A percentile compares a stretch with the other conserved stretches of the same genome.
These are phyloP conservation scores for Trichoderma sp. DNA, from an alignment of 2,329 filamentous ascomycete genomes.

Conservation along the genomic window DNA sequence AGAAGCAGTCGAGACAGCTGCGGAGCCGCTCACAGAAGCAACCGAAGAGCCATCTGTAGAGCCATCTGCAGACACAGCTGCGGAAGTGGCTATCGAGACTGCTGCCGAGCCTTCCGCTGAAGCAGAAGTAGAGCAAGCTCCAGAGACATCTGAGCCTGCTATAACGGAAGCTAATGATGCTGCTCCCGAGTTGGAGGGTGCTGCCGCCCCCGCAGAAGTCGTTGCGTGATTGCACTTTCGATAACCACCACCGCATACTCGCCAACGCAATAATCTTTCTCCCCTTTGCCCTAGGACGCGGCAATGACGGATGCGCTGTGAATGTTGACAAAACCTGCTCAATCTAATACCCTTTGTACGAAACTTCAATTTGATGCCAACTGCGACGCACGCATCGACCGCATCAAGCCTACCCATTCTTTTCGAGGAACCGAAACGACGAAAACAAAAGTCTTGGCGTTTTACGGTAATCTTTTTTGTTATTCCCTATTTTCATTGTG, in stretches of 20 bases:
- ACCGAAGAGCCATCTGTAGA: not conserved
- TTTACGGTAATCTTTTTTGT: not conserved
- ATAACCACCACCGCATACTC: not conserved
- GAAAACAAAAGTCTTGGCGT: constrained; percentile 21
- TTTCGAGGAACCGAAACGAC: constrained; percentile 16
- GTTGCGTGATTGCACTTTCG: not conserved
- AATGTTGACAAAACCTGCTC: constrained; percentile 26
- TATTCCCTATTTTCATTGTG: not conserved
- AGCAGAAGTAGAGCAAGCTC: not conserved
- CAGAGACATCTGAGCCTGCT: not conserved
- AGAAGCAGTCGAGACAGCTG: not conserved
- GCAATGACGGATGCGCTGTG: not conserved
- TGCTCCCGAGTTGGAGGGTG: not conserved
- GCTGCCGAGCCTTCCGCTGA: not conserved
- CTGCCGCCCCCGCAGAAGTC: constrained; percentile 11
- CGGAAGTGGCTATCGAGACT: not conserved
- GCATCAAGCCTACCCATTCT: constrained; percentile 5
- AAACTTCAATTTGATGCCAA: constrained; percentile 20
- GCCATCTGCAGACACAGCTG: not conserved
- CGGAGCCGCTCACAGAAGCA: not conserved
- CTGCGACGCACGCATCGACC: not conserved
- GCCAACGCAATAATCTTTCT: not conserved
- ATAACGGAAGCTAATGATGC: not conserved
- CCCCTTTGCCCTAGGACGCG: not conserved
- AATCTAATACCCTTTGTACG: constrained; percentile 35